Conservation (phyloP, 2,329 filamentous ascomycete species). For the Epicoccum sorghinum region DNA sequence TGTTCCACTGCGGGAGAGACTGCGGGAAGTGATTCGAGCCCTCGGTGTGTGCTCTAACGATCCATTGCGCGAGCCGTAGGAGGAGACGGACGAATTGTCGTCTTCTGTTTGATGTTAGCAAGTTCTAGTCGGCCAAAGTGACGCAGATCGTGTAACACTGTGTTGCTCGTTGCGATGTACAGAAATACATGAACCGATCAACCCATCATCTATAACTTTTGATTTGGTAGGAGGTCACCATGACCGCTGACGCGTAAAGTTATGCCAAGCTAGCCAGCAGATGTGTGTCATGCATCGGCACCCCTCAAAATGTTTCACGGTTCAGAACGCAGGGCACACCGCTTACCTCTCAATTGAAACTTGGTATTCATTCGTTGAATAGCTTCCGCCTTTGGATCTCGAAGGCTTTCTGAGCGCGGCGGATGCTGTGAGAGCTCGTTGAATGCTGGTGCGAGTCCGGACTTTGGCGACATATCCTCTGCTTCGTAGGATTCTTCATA, state of each 20-base stretch:
- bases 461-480: conserved; percentile 19
- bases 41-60: conserved; percentile 30
- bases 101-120: conserved; percentile 25
- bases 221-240: not conserved
- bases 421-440: conserved; percentile 43
- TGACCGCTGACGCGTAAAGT: conserved; percentile 7
- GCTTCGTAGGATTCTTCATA: conserved; percentile 32
- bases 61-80: conserved; percentile 24
- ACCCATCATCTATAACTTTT: not conserved
- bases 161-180: not conserved
- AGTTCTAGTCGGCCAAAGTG: not conserved
- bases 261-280: conserved; percentile 1
- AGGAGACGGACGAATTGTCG: conserved; percentile 21
- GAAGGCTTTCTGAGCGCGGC: conserved; percentile 29
- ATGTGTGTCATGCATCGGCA: conserved; percentile 1
- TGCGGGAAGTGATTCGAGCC: conserved; percentile 38
- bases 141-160: not conserved
- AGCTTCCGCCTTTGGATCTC: conserved; percentile 35
- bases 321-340: not conserved
- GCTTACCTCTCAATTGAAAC: conserved; percentile 46
- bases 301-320: not conserved
- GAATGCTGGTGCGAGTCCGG: conserved; percentile 31
- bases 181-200: not conserved
- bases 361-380: conserved; percentile 35
- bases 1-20: conserved; percentile 43